Conservation (phyloP, 2,329 filamentous ascomycete genomes). For the Diplodia sapinea region DNA sequence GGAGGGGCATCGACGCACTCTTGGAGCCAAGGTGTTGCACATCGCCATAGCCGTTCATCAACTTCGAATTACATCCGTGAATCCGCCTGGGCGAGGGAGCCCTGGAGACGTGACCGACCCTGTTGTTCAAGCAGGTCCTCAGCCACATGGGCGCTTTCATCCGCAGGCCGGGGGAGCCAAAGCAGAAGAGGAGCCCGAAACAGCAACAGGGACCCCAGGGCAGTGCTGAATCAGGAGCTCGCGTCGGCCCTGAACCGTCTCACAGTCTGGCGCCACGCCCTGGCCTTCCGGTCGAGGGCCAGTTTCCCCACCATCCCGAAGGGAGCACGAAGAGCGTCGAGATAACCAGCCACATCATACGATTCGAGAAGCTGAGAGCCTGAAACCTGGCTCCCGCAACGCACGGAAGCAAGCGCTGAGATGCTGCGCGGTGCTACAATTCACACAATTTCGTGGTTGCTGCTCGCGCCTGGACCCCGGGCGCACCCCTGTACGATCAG, state of each 20-base stretch:
- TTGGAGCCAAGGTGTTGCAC: constrained; percentile 11
- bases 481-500: constrained; percentile 27
- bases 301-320: constrained; percentile 6
- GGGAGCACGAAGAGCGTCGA: constrained; percentile 4
- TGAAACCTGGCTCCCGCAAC: not conserved
- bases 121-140: constrained; percentile 8
- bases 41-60: constrained; percentile 20
- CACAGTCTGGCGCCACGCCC: constrained; percentile 23
- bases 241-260: constrained; percentile 22
- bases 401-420: not conserved
- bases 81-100: not conserved
- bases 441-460: constrained; percentile 20
- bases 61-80: constrained; percentile 16
- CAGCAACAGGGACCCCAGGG: constrained; percentile 11
- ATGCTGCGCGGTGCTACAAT: constrained; percentile 12
- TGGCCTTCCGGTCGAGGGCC: constrained; percentile 6
- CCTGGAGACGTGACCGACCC: not conserved
- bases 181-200: not conserved
- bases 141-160: constrained; percentile 17
- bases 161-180: not conserved
- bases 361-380: not conserved
- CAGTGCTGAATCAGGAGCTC: constrained; percentile 26
- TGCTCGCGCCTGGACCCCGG: constrained; percentile 17
- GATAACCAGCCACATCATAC: constrained; percentile 17
- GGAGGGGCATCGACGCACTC: constrained; percentile 5